A percentile compares a stretch with the other conserved stretches of the same genome.
These are phyloP conservation scores for Fremontodendron californicum DNA, from an alignment of 345 rosid genomes.

Conservation along the genomic window DNA sequence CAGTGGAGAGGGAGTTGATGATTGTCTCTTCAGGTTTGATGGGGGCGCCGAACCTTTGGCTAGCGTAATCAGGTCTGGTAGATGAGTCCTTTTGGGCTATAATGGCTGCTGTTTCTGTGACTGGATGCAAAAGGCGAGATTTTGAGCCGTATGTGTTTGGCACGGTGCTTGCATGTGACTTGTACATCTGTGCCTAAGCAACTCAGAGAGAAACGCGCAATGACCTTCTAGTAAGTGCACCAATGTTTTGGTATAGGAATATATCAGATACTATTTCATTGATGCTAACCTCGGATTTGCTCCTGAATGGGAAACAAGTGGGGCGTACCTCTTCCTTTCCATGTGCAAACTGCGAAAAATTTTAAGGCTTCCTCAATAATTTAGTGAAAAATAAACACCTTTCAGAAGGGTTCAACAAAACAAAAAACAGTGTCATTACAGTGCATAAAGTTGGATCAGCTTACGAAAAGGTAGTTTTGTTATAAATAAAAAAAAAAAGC, in stretches of 20 bases:
- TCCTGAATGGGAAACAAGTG: conserved; percentile 25
- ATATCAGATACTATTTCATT: not conserved
- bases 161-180: conserved; percentile 16
- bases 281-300: conserved; percentile 38
- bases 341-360: conserved; percentile 39
- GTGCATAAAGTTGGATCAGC: not conserved
- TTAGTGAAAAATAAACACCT: not conserved
- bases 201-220: conserved; percentile 12
- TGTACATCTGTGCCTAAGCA: conserved; percentile 27
- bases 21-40: not conserved
- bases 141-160: conserved; percentile 23
- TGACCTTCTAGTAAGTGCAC: not conserved
- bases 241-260: not conserved
- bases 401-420: not conserved
- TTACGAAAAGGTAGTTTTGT: not conserved
- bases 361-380: not conserved
- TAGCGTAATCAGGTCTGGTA: not conserved
- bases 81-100: conserved; percentile 13
- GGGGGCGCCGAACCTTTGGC: not conserved
- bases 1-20: conserved; percentile 2
- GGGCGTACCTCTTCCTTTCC: conserved; percentile 46
- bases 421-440: not conserved
- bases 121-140: conserved; percentile 18
- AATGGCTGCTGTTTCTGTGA: conserved; percentile 18
- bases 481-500: not conserved